Base-by-base conservation (phyloP, 768 basidiomycete species). In the Dictyophora rubrovolvata region DNA sequence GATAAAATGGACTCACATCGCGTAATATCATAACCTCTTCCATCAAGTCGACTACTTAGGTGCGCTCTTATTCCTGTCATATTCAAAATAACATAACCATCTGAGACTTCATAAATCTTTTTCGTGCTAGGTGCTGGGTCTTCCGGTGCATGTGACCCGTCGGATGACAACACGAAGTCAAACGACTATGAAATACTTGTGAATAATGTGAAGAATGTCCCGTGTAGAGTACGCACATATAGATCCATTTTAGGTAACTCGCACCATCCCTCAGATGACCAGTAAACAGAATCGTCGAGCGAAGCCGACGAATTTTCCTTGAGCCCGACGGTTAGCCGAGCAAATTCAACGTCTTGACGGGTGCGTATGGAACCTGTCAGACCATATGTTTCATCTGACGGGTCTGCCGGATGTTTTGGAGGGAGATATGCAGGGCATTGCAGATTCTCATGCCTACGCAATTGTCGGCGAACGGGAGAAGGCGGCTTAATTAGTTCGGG, bases 11-110 rank as follows among this genome's bases (percentile, higher is more conserved):
- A 69, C 86, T 66, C 64, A 93, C 93, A 73, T 74, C 83, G 89
- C 35, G 86, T 79, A 55, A 97, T 78, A 64, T 95, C 89, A 64
- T 92, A 95, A 8, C 93, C 93, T 64, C 77, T 84, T 12, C 86
- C 85, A 64, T 94, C 93, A 55, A 93, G 68, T 23, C 91, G 78
- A 66, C 81, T 86, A 21, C 89, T 84, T 18, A 94, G 84, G 61
- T 84, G 84, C 1, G 84, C 79, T 37, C 89, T 80, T 51, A 96
- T 78, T 6, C 92, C 93, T 1, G 85, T 79, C 9, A 92, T 75
- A 66, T 93, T 86, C 54, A 85, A 78, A 33, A 95, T 71, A 49
- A 92, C 71, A 66, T 82, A 90, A 1, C 93, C 93, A 67, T 85
- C 81, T 4, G 75, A 63, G 23, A 84, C 77, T 28, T 77, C 69